Base-by-base conservation (phyloP, 805 yeast genomes). In the Cyberlindnera americana region DNA sequence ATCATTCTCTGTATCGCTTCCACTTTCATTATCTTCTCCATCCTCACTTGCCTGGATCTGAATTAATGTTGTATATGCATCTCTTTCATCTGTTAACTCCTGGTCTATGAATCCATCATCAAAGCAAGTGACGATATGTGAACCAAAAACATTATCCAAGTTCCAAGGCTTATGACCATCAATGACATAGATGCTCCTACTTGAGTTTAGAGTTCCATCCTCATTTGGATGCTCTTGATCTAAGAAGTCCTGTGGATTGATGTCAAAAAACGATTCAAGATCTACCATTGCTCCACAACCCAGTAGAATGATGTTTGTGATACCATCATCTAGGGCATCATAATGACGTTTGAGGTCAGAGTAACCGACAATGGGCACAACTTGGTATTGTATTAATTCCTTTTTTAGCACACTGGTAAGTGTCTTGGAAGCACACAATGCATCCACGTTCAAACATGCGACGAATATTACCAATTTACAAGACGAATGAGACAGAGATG, bases 81-180 rank as follows among this genome's bases (percentile, higher is more conserved):
- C 62, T 46, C 70, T 73, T 53, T 83, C 89, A 5, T 65, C 60
- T 12, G 45, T 46, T 37, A 90, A 59, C 36, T 75, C 78, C 25
- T 72, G 75, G 23, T 81, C 85, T 2, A 84, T 70, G 33, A 69
- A 67, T 0, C 96, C 96, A 58, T 91, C 98, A 56, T 90, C 98
- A 44, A 90, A 75, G 60, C 98, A 90, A 6, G 71, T 72, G 5
- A 93, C 77, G 47, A 78, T 71, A 9, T 78, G 77, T 6, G 91
- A 81, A 1, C 95, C 96, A 69, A 85, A 90, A 33, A 93, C 55
- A 57, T 93, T 93, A 59, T 90, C 96, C 48, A 93, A 66, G 62
- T 90, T 90, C 98, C 99, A 93, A 4, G 99, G 99, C 48, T 98
- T 68, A 49, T 85, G 93, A 3, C 95, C 89, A 62, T 93, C 99